These are phyloP conservation scores for Echinosophora koreensis DNA, from an alignment of 306 rosid genomes.

Conservation along the genomic window DNA sequence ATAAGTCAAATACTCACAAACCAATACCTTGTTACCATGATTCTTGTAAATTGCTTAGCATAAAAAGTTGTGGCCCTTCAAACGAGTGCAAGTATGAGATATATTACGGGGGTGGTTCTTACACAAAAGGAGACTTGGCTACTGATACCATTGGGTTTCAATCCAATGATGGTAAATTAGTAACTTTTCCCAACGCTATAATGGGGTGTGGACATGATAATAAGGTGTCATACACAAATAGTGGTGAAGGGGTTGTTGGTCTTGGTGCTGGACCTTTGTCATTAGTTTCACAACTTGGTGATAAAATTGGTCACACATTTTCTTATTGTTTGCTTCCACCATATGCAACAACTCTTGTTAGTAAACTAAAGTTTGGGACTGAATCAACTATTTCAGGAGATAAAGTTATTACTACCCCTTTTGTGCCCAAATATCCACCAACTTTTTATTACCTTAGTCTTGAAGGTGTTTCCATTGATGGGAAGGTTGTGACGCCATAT, in stretches of 20 bases:
- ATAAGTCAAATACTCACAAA: not conserved
- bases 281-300: constrained; percentile 17
- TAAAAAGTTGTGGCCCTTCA: not conserved
- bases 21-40: not conserved
- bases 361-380: constrained; percentile 13
- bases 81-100: not conserved
- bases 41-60: not conserved
- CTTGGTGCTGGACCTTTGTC: constrained; percentile 41
- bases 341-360: not conserved
- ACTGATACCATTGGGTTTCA: not conserved
- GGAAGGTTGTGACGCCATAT: not conserved
- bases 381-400: not conserved
- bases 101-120: not conserved
- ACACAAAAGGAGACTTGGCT: not conserved
- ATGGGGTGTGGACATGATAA: constrained; percentile 33
- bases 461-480: constrained; percentile 11
- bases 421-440: not conserved
- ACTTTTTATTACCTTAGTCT: constrained; percentile 14
- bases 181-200: not conserved
- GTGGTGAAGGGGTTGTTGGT: constrained; percentile 9
- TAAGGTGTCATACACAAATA: not conserved
- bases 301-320: constrained; percentile 7
- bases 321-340: constrained; percentile 34
- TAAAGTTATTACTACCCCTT: constrained; percentile 31
- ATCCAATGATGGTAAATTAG: not conserved